Percentiles rank a stretch among this genome's conserved stretches.
Evolutionary conservation across 2,329 filamentous ascomycete species (phyloP).

Genomic region (Fusarium fracticaudum): DNA sequence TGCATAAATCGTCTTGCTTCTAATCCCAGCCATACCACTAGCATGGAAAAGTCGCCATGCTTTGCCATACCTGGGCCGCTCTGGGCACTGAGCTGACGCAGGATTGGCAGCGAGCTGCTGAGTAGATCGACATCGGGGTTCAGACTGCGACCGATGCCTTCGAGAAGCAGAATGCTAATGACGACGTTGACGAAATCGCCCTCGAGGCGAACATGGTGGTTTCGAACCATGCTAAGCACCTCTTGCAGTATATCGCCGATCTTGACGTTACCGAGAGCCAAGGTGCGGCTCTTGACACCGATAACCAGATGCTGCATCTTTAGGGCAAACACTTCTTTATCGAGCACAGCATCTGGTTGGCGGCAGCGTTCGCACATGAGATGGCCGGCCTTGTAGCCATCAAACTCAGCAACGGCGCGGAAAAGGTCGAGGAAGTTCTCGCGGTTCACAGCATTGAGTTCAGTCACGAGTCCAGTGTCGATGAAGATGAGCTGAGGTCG

Average conservation of each 20-base stretch:
- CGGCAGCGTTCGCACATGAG: slow-evolving; percentile 97
- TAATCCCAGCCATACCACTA: slow-evolving; percentile 90
- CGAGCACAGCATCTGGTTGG: slow-evolving; percentile 88
- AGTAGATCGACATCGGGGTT: slow-evolving; percentile 91
- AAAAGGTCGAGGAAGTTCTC: slow-evolving; percentile 95
- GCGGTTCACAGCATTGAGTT: slow-evolving; percentile 87
- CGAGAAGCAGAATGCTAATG: slow-evolving; percentile 89
- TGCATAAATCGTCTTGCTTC: slow-evolving; percentile 91
- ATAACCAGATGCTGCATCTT: slow-evolving; percentile 98
- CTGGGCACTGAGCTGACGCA: slow-evolving; percentile 86
- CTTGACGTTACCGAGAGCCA: slow-evolving; percentile 92
- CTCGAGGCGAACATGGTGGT: slow-evolving; percentile 92
- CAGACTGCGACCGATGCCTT: slow-evolving; percentile 89
- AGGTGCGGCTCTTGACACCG: slow-evolving; percentile 87
- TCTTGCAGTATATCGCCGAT: slow-evolving; percentile 95
- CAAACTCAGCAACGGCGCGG: slow-evolving; percentile 94
- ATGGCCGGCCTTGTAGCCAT: slow-evolving; percentile 93
- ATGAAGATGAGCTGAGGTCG: slow-evolving; percentile 96
- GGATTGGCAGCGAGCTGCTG: slow-evolving; percentile 84
- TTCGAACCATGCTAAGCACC: slow-evolving; percentile 89
- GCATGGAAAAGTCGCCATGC: slow-evolving; percentile 81
- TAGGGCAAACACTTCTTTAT: slow-evolving; percentile 89
- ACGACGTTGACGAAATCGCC: slow-evolving; percentile 99
- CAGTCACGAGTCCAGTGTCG: slow-evolving; percentile 93
- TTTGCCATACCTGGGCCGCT: slow-evolving; percentile 75